Conservation (phyloP, 306 rosid species). For the Cucurbita argyrosperma region DNA sequence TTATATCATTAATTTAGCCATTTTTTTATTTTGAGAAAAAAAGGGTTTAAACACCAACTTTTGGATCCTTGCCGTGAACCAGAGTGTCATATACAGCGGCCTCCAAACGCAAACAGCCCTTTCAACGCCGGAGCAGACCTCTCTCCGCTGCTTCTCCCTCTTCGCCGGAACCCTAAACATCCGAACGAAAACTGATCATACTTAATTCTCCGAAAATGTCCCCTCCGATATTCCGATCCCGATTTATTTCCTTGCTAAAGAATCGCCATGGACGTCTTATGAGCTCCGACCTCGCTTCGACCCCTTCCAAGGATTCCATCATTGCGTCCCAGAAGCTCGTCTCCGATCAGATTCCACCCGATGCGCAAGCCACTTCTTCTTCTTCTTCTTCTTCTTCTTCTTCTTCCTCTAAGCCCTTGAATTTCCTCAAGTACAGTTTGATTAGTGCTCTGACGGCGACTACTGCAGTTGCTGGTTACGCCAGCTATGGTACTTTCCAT, state of each 20-base stretch:
- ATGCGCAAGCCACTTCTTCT: constrained; percentile 4
- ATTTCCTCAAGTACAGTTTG: constrained; percentile 25
- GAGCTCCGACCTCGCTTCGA: constrained; percentile 29
- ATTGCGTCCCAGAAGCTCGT: constrained; percentile 16
- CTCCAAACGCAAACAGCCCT: constrained; percentile 20
- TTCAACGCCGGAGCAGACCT: not conserved
- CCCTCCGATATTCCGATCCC: constrained; percentile 20
- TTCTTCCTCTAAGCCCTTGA: constrained; percentile 14
- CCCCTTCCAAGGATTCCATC: constrained; percentile 29
- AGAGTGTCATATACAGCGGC: constrained; percentile 1
- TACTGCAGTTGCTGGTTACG: constrained; percentile 23
- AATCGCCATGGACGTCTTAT: constrained; percentile 22
- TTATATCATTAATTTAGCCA: too few relatives aligned
- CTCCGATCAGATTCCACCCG: constrained; percentile 13
- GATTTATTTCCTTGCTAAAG: constrained; percentile 6
- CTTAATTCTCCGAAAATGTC: constrained; percentile 13
- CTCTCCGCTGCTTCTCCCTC: not conserved
- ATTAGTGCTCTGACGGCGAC: constrained; percentile 31
- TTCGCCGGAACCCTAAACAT: constrained; percentile 19
- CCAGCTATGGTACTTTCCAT: constrained; percentile 24
- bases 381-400: not conserved
- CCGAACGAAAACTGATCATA: not conserved
- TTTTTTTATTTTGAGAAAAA: too few relatives aligned
- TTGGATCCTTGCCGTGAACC: not conserved
- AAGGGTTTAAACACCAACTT: not conserved